Percentiles rank a stretch among this genome's conserved stretches.
Conservation (phyloP, 208 protist species). For the Borovskyia barvae region DNA sequence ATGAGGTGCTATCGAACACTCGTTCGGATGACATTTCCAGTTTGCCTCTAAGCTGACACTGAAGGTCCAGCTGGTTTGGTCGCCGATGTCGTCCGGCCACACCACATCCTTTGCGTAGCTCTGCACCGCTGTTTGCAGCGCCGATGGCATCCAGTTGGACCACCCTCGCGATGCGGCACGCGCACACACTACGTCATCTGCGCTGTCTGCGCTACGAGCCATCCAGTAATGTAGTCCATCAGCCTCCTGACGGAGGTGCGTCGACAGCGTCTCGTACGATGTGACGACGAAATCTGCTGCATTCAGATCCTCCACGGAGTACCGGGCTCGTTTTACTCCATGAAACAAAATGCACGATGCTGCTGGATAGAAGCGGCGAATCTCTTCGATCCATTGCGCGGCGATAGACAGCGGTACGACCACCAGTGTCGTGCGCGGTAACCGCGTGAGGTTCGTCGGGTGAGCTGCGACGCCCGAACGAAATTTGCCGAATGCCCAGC, state of each 20-base stretch:
- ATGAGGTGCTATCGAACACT: no score
- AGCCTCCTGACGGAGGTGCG: conserved; percentile 43
- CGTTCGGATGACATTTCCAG: no score
- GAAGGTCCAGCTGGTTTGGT: no score
- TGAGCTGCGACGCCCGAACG: conserved; percentile 1
- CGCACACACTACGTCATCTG: conserved; percentile 11
- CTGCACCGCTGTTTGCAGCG: conserved; percentile 2
- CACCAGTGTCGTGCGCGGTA: conserved; percentile 47
- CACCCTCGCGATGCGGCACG: conserved; percentile 14
- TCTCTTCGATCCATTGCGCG: conserved; percentile 53
- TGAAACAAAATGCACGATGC: conserved; percentile 56
- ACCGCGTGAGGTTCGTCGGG: background rate
- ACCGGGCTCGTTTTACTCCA: conserved; percentile 31
- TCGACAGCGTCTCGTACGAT: conserved; percentile 63
- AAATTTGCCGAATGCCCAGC: conserved; percentile 14
- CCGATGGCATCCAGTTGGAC: conserved; percentile 3
- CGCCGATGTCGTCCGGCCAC: no score
- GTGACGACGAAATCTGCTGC: conserved; percentile 59
- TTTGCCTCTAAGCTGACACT: no score
- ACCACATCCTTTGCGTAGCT: conserved; percentile 10
- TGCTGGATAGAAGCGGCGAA: conserved; percentile 40
- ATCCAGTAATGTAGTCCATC: conserved; percentile 16
- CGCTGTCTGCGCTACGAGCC: background rate
- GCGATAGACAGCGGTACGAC: conserved; percentile 57
- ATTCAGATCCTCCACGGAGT: conserved; percentile 35